phyloP scores from a whole-genome alignment of 2,329 filamentous ascomycete species.

The Phaeosphaeria sp. region DNA sequence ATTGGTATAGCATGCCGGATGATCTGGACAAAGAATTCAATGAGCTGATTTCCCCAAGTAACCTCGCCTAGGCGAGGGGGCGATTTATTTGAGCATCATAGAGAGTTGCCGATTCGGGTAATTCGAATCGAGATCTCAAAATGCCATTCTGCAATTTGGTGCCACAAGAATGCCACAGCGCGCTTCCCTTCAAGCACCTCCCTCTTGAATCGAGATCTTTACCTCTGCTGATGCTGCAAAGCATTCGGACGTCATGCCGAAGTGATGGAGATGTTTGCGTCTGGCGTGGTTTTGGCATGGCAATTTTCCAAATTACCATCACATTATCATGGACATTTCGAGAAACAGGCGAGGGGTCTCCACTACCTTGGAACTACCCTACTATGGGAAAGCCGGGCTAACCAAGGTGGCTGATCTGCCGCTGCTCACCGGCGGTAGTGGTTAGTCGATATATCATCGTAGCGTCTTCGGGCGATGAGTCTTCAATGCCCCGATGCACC shows the following conservation, averaged over 20 bases:
- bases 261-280: not conserved
- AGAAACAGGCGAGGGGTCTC: not conserved
- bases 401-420: not conserved
- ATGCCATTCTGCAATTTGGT: too few species aligned
- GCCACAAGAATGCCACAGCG: not conserved
- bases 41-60: not conserved
- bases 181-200: not conserved
- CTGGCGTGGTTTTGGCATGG: not conserved
- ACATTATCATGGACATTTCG: not conserved
- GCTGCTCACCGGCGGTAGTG: not conserved
- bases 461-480: not conserved
- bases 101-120: not conserved
- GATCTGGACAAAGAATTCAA: not conserved
- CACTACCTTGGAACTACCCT: not conserved
- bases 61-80: not conserved
- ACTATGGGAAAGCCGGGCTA: not conserved
- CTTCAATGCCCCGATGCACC: not conserved
- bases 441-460: not conserved
- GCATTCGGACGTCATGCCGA: not conserved
- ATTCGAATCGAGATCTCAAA: constrained; percentile 9
- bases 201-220: not conserved
- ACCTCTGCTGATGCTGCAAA: not conserved
- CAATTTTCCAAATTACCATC: not conserved
- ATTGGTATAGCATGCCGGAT: not conserved
- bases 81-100: not conserved